Base-by-base conservation (phyloP, 1,139 yeast species). In the Blastobotrys buckinghamii region DNA sequence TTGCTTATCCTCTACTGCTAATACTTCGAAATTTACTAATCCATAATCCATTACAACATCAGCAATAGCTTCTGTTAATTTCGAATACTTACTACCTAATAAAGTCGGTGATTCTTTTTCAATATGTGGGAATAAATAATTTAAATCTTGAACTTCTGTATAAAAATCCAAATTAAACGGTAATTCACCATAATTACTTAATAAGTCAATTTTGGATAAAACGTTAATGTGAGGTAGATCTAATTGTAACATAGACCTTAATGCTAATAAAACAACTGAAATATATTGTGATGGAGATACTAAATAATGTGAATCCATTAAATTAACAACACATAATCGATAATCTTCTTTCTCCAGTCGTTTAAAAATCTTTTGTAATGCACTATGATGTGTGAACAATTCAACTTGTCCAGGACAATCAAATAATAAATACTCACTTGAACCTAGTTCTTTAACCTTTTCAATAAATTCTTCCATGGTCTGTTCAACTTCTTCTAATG, bases 351-450 rank as follows among this genome's bases (percentile, higher is more conserved):
- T 89, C 70, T 75, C 90, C 52, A 94, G 71, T 52, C 73, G 80
- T 55, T 76, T 75, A 56, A 89, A 89, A 2, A 94, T 83, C 37
- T 77, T 75, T 32, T 83, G 82, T 49, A 94, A 72, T 0, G 96
- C 85, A 0, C 90, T 82, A 53, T 88, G 88, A 62, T 87, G 96
- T 1, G 98, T 94, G 66, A 88, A 94, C 27, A 94, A 75, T 65
- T 94, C 99, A 33, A 90, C 92, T 65, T 94, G 99, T 0, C 97
- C 98, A 1, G 99, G 98, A 67, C 97, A 92, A 66, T 94, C 99
- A 68, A 94, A 89, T 6, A 94, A 73, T 30, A 92, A 66, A 61
- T 92, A 94, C 45, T 83, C 84, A 15, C 78, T 74, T 26, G 76
- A 70, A 6, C 84, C 78, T 17, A 90, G 69, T 41, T 74, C 70